Conservation (phyloP, 257 asterid species). For the Solanum piurae region DNA sequence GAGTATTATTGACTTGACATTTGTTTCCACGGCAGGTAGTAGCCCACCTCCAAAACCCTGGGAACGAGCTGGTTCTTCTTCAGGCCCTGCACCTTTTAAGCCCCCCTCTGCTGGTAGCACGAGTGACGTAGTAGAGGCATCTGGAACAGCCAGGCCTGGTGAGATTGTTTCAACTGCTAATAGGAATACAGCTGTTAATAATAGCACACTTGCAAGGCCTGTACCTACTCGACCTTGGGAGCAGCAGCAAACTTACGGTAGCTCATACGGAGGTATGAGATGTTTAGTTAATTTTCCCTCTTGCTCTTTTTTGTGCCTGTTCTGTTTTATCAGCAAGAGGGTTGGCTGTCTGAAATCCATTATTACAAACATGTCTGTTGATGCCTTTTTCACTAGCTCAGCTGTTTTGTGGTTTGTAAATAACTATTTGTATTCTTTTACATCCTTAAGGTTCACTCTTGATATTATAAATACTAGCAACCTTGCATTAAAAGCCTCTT, state of each 20-base stretch:
- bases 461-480: not conserved
- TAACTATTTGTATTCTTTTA: not conserved
- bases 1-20: not conserved
- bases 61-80: slow-evolving; percentile 79
- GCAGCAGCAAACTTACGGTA: slow-evolving; percentile 57
- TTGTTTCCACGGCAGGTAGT: slow-evolving; percentile 27
- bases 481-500: not conserved
- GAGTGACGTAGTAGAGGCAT: slow-evolving; percentile 81
- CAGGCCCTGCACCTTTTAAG: slow-evolving; percentile 79
- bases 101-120: slow-evolving; percentile 85
- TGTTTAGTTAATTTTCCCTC: not conserved
- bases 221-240: slow-evolving; percentile 96
- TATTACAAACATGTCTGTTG: not conserved
- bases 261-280: slow-evolving; percentile 55
- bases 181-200: slow-evolving; percentile 32
- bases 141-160: slow-evolving; percentile 91
- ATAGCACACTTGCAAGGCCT: slow-evolving; percentile 57
- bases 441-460: not conserved
- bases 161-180: slow-evolving; percentile 62
- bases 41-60: slow-evolving; percentile 81
- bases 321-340: not conserved
- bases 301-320: not conserved
- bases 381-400: not conserved
- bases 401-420: not conserved
- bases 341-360: not conserved